Evolutionary conservation across 176 grass and related monocot species (phyloP), one percentile per base, ranked within the genome.

Genomic region (Cocos nucifera): DNA sequence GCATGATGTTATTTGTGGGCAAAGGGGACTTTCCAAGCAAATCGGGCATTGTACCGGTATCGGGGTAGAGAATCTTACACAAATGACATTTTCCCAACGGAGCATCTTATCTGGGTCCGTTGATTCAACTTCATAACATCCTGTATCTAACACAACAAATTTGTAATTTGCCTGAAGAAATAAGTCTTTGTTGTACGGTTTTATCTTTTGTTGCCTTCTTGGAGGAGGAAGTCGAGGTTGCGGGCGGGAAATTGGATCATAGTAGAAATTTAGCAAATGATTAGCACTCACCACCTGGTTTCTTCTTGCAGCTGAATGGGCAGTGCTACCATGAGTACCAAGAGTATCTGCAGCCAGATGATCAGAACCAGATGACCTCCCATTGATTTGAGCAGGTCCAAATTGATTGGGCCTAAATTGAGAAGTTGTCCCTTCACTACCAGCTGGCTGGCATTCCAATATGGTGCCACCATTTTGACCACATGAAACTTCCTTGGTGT

Each of bases 151-250:
- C 51, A 98, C 78, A 71, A 87, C 70, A 59, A 97, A 97, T 78
- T 77, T 92, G 83, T 85, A 97, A 85, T 97, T 97, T 77, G 93
- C 93, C 79, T 97, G 93, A 63, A 97, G 78, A 59, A 97, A 97
- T 57, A 92, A 66, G 50, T 97, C 93, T 61, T 88, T 97, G 63
- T 97, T 92, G 73, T 97, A 97, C 65, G 87, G 93, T 78, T 85
- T 88, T 75, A 88, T 88, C 76, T 88, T 97, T 59, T 66, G 78
- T 53, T 84, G 84, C 67, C 82, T 83, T 80, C 84, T 97, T n/a
- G 82, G 73, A 67, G 87, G 78, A 88, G 83, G 65, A 62, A 73
- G 56, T 73, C 77, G 80, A 22, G 74, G 75, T 28, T 75, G 74
- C 18, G 73, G 67, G n/a, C 87, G 84, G 73, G 84, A 83, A 80